Base-by-base conservation (phyloP, 2,329 filamentous ascomycete genomes). In the Botryotinia convoluta region DNA sequence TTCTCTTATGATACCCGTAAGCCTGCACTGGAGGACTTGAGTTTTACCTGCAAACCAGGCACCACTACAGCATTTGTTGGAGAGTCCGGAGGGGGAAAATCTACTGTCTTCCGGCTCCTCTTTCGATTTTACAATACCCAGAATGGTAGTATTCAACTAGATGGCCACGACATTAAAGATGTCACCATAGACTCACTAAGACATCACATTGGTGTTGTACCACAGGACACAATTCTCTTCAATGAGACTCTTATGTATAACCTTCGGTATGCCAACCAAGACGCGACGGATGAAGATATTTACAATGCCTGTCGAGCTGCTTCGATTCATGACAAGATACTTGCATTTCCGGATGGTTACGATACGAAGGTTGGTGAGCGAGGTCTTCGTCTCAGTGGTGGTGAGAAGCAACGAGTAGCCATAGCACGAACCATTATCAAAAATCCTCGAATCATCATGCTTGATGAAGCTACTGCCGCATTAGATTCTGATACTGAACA, bases 161-260 rank as follows among this genome's bases (percentile, higher is more conserved):
- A 98, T 80, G 94, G 92, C 12, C 88, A 91, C 74, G 90, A 98
- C 80, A 93, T 98, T 67, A 90, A 93, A 81, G 90, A 94, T 77
- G 85, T 97, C 74, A 97, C 94, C 1, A 98, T 98, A 78, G 93
- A 98, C 83, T 97, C 94, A n/a, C 87, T 99, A 72, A 90, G 96
- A 77, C 88, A 89, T 74, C 92, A 95, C 81, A 98, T 99, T 79
- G 96, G 96, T 37, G 95, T 99, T 61, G 96, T 99, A 10, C 96
- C 96, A 1, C 96, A 99, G 82, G 96, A 99, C 79, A 98, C 95
- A 7, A 93, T 97, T 9, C 86, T 98, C 62, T 98, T 98, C 87
- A 97, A 97, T 81, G 95, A 97, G 82, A 92, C 92, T 1, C 85
- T 98, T 76, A 96, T 97, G 93, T 97, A 97, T 84, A 98, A 98